Evolutionary conservation across 352 stramenopile genomes (phyloP).

Genomic region (Phytophthora citricola): DNA sequence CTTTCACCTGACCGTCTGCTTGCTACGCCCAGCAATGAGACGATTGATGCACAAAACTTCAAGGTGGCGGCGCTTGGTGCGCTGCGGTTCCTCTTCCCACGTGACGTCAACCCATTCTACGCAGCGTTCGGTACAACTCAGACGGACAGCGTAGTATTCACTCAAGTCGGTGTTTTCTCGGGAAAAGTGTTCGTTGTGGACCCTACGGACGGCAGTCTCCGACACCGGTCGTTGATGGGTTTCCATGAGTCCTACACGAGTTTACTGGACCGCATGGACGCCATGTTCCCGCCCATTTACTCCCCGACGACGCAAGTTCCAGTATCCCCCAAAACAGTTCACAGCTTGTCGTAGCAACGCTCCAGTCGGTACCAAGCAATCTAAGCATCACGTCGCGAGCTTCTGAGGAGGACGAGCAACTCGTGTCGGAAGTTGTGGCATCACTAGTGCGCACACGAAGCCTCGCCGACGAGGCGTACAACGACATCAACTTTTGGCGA

Average conservation of each 20-base stretch:
- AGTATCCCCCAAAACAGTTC: neutral
- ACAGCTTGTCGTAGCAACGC: slow-evolving; percentile 7
- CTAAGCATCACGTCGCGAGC: slow-evolving; percentile 10
- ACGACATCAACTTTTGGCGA: slow-evolving; percentile 89
- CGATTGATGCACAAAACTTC: slow-evolving; percentile 64
- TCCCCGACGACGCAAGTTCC: slow-evolving; percentile 37
- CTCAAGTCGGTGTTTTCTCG: slow-evolving; percentile 75
- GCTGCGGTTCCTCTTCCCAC: slow-evolving; percentile 71
- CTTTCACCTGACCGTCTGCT: slow-evolving; percentile 71
- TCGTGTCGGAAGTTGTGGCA: slow-evolving; percentile 62
- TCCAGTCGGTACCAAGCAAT: slow-evolving; percentile 21
- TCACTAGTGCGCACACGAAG: slow-evolving; percentile 56
- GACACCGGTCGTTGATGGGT: slow-evolving; percentile 66
- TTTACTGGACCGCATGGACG: slow-evolving; percentile 62
- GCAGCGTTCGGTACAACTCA: slow-evolving; percentile 77
- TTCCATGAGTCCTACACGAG: slow-evolving; percentile 76
- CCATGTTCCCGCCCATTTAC: slow-evolving; percentile 82
- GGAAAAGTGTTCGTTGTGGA: slow-evolving; percentile 82
- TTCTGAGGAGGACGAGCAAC: slow-evolving; percentile 42
- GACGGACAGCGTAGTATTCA: slow-evolving; percentile 64
- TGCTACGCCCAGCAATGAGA: slow-evolving; percentile 44
- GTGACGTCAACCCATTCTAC: slow-evolving; percentile 86
- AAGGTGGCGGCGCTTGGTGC: slow-evolving; percentile 71
- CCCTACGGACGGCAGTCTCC: slow-evolving; percentile 55
- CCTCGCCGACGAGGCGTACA: slow-evolving; percentile 83